phyloP scores from a whole-genome alignment of 148 eudicot species.

The Fallopia convolvulus region DNA sequence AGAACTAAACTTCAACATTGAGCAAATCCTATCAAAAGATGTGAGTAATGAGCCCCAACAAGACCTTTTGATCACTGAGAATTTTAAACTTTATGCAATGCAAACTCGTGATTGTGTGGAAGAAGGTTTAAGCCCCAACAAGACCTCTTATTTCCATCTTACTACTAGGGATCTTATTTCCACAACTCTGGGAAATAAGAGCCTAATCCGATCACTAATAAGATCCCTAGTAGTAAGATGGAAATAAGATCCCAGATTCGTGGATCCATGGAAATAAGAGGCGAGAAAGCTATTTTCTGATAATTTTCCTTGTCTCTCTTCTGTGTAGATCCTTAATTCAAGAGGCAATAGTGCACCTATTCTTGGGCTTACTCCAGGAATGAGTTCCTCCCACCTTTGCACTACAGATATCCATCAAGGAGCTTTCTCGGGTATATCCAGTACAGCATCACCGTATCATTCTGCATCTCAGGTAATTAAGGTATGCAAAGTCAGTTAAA shows the following conservation, averaged over 20 bases:
- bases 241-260: too few relatives aligned
- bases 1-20: slow-evolving; percentile 62
- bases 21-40: slow-evolving; percentile 73
- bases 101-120: background rate
- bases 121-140: too few relatives aligned
- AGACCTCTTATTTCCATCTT: too few relatives aligned
- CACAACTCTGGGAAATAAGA: too few relatives aligned
- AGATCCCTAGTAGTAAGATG: too few relatives aligned
- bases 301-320: background rate
- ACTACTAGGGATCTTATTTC: too few relatives aligned
- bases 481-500: background rate
- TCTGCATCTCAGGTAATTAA: slow-evolving; percentile 55
- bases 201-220: too few relatives aligned
- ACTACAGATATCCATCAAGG: slow-evolving; percentile 39
- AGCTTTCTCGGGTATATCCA: slow-evolving; percentile 31
- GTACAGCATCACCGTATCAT: slow-evolving; percentile 40
- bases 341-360: slow-evolving; percentile 35
- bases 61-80: background rate
- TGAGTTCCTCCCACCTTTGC: slow-evolving; percentile 49
- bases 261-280: too few relatives aligned
- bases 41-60: slow-evolving; percentile 28
- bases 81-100: background rate
- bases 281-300: too few relatives aligned
- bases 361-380: slow-evolving; percentile 55
- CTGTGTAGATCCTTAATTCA: slow-evolving; percentile 44